Conservation (phyloP, 2,329 filamentous ascomycete genomes). For the Aspergillus sp. region DNA sequence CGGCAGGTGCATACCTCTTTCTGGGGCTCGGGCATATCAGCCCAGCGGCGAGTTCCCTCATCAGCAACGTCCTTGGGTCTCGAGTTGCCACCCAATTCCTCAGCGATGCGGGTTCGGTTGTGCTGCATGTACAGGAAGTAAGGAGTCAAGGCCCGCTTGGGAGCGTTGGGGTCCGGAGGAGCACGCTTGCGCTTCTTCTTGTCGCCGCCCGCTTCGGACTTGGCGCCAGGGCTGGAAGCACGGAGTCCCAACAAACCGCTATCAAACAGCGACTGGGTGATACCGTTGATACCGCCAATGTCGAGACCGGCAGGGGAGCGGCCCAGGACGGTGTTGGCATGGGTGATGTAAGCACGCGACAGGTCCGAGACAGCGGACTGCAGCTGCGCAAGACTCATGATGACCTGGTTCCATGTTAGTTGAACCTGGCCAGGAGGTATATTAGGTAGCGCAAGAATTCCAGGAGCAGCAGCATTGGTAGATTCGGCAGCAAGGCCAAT, state of each 20-base stretch:
- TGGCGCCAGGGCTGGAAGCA: constrained; percentile 30
- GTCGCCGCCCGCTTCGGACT: constrained; percentile 54
- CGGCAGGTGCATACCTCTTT: constrained; percentile 53
- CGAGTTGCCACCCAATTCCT: constrained; percentile 67
- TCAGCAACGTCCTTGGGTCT: constrained; percentile 83
- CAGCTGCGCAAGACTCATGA: constrained; percentile 72
- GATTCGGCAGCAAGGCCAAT: too few species aligned
- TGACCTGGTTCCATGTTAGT: constrained; percentile 52
- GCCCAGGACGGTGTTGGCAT: constrained; percentile 78
- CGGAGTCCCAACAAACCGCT: constrained; percentile 38
- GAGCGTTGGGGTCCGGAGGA: constrained; percentile 83
- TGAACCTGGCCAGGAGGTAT: too few species aligned
- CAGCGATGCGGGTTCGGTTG: constrained; percentile 75
- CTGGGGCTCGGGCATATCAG: constrained; percentile 67
- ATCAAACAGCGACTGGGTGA: constrained; percentile 40
- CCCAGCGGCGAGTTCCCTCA: constrained; percentile 83
- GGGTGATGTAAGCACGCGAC: constrained; percentile 78
- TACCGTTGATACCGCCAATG: constrained; percentile 43
- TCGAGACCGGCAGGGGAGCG: constrained; percentile 51
- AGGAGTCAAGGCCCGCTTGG: constrained; percentile 87
- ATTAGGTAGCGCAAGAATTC: too few species aligned
- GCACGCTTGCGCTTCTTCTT: constrained; percentile 90
- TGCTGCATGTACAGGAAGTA: constrained; percentile 95
- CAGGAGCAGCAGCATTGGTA: too few species aligned
- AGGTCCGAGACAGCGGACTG: constrained; percentile 75